Conservation (phyloP, 805 yeast genomes). For the Hanseniaspora singularis region DNA sequence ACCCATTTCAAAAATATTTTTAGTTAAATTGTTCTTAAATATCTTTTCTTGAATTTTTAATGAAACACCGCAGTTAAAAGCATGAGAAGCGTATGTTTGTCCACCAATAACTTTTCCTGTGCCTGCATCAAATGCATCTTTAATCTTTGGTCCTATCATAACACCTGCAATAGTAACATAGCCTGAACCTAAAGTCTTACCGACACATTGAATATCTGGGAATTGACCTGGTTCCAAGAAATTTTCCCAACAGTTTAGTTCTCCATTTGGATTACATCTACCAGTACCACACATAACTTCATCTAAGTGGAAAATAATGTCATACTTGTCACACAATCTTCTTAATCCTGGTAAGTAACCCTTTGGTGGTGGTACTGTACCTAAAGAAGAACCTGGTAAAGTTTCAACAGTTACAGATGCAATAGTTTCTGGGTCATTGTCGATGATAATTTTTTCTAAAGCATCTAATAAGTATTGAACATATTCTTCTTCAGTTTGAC, state of each 20-base stretch:
- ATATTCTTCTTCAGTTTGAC: constrained; percentile 33
- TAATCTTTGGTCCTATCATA: constrained; percentile 32
- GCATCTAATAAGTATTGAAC: constrained; percentile 30
- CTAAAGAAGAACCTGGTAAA: constrained; percentile 37
- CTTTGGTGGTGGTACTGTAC: constrained; percentile 35
- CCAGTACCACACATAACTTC: constrained; percentile 51
- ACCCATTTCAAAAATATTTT: constrained; percentile 36
- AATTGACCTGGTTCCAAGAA: constrained; percentile 29
- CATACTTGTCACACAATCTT: constrained; percentile 41
- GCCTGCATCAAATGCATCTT: constrained; percentile 30
- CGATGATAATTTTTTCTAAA: constrained; percentile 33
- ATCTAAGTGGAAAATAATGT: constrained; percentile 38
- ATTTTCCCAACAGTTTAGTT: constrained; percentile 38
- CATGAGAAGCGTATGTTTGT: constrained; percentile 42
- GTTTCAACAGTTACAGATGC: constrained; percentile 36
- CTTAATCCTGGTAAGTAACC: constrained; percentile 38
- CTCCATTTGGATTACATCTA: constrained; percentile 34
- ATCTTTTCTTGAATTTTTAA: constrained; percentile 37
- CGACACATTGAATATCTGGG: constrained; percentile 41
- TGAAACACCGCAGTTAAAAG: constrained; percentile 37
- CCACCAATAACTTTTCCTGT: constrained; percentile 34
- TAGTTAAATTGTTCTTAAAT: constrained; percentile 26
- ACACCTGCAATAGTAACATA: constrained; percentile 39
- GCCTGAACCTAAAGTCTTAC: constrained; percentile 41
- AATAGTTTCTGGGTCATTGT: constrained; percentile 35